Base-by-base conservation (phyloP, 2,329 filamentous ascomycete genomes). In the Ambrosiella beaveri region DNA sequence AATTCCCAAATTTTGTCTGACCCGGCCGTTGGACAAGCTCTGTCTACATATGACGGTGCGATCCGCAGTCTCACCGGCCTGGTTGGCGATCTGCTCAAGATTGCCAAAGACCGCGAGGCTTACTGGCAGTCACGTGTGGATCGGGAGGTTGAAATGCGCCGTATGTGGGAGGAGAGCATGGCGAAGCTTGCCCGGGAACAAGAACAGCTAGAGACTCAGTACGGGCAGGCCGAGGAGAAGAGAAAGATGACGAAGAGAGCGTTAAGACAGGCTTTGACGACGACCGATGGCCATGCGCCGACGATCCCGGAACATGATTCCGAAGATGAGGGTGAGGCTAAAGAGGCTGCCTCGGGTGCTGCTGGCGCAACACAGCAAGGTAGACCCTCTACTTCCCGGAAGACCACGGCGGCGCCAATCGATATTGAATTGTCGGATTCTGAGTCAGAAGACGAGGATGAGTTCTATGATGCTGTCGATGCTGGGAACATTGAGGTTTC, bases 91-190 rank as follows among this genome's bases (percentile, higher is more conserved):
- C 75, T 98, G 7, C 75, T 96, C 52, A 88, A 90, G 55, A 97
- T 98, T 65, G 91, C 90, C 7, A 84, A 86, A 65, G 93, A 98
- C 67, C 85, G 94, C 56, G 93, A 98, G 69, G 83, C 88, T 0
- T 95, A 95, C 68, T 98, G 93, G 93, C 91, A 97, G 69, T 94
- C 95, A 67, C 84, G 90, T 12, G 75, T 98, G 45, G 90, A 95
- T 64, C 84, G 89, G 57, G 93, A 98, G 71, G 84, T 84, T 49
- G 88, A 95, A 67, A 85, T 97, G 71, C 82, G 93, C 41, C 84
- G 87, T 61, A 87, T 98, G 81, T 98, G 93, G 93, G 93, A 98
- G 71, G 93, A 98, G 66, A 97, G 90, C 70, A 96, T 98, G 93
- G 89, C 93, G 8, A 84, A 90, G 65, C 86, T 98, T n/a, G 93